Evolutionary conservation across 2,329 filamentous ascomycete genomes (phyloP).

Genomic region (Fusarium sp.): DNA sequence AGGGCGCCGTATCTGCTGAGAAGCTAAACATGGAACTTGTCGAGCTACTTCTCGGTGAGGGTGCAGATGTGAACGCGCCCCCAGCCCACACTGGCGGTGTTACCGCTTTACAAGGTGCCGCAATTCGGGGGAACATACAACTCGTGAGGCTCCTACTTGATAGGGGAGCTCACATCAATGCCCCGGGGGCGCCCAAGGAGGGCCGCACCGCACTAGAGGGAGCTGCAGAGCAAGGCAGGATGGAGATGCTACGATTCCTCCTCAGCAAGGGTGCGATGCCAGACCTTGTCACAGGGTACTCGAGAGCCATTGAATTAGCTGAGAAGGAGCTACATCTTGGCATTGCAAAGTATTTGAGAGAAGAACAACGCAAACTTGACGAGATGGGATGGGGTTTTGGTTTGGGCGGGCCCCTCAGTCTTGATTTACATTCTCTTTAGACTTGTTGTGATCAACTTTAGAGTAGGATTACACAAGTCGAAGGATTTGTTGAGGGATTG

Average conservation of each 20-base stretch:
- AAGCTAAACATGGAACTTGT: not conserved
- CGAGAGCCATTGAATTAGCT: slow-evolving; percentile 2
- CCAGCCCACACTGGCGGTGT: not conserved
- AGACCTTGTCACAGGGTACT: not conserved
- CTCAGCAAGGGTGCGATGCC: not conserved
- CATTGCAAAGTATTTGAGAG: not conserved
- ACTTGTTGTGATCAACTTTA: not conserved
- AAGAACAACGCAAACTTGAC: not conserved
- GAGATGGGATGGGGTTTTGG: not conserved
- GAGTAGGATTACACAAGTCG: not conserved
- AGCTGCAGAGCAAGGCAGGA: slow-evolving; percentile 12
- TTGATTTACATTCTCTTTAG: not conserved
- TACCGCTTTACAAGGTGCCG: slow-evolving; percentile 6
- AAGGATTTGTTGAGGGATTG: not conserved
- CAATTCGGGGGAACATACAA: not conserved
- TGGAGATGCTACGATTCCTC: slow-evolving; percentile 6
- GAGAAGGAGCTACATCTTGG: not conserved
- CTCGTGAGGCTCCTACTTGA: not conserved
- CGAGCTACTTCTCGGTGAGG: not conserved
- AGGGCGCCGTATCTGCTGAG: not conserved
- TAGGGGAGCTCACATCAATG: not conserved
- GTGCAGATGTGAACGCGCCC: not conserved
- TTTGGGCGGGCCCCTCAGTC: not conserved
- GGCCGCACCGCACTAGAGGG: slow-evolving; percentile 12
- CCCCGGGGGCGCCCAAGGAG: not conserved